Percentiles rank a stretch among this genome's conserved stretches.
Evolutionary conservation across 176 grass and related monocot species (phyloP).

Genomic region (barley (Hordeum vulgare)): MorexV3_pseudomolecules_assembly NC_058519.1:506079389-506079888

Average conservation of each 20-base stretch:
- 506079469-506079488: conserved; percentile 35
- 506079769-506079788: conserved; percentile 45
- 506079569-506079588: conserved; percentile 58
- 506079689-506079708: conserved; percentile 46
- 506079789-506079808: conserved; percentile 49
- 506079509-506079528: conserved; percentile 57
- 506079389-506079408: conserved; percentile 33
- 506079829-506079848: conserved; percentile 67
- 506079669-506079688: conserved; percentile 52
- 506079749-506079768: conserved; percentile 65
- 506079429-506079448: neutral
- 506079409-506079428: neutral
- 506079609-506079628: conserved; percentile 56
- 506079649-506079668: conserved; percentile 47
- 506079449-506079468: neutral
- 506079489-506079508: conserved; percentile 68
- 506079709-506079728: conserved; percentile 46
- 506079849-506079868: conserved; percentile 39
- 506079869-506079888: conserved; percentile 67
- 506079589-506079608: conserved; percentile 62
- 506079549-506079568: conserved; percentile 56
- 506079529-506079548: conserved; percentile 32
- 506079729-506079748: conserved; percentile 43
- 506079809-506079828: conserved; percentile 56
- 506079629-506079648: conserved; percentile 56